Base-by-base conservation (phyloP, 2,329 filamentous ascomycete genomes). In the Clonostachys byssicola region DNA sequence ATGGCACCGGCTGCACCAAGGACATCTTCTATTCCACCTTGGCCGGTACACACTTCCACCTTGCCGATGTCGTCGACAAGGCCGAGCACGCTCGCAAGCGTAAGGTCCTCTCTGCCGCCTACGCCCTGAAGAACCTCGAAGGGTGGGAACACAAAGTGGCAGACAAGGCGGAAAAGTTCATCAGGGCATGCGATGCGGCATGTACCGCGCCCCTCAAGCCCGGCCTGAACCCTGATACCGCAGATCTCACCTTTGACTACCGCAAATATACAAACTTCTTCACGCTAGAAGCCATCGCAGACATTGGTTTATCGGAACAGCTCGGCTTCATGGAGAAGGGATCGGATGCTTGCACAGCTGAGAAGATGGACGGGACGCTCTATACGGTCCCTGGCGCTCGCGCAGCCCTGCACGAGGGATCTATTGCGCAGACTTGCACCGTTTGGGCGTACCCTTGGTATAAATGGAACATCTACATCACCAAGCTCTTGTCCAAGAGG, bases 261-360 rank as follows among this genome's bases (percentile, higher is more conserved):
- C 70, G 75, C 5, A 62, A 64, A 7, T 81, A 70, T 70, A 66
- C 68, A 20, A 81, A 79, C 58, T 78, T 76, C 62, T 80, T 81
- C 58, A 76, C 74, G 0, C 63, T 81, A 13, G 77, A 81, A 48
- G 76, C 75, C 3, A 80, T 81, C 44, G 75, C 73, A 14, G 74
- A 80, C 46, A 81, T 48, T 20, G 41, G 16, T 38, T 17, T 39
- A 6, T 39, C 33, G 10, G 9, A 14, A 10, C 23, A 40, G 7
- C 41, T 48, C 6, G 42, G 42, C 7, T 23, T 44, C 20, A 40
- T 44, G 9, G 46, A 48, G n/a, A 20, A 38, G 33, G 47, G 47
- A 10, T 14, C 16, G 36, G 36, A 39, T 17, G 36, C 36, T 12
- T 39, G 14, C 14, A 14, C 16, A 13, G 36, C 36, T 10, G 36